Conservation (phyloP, 176 grass and related monocot species). For the Phyllostachys edulis region DNA sequence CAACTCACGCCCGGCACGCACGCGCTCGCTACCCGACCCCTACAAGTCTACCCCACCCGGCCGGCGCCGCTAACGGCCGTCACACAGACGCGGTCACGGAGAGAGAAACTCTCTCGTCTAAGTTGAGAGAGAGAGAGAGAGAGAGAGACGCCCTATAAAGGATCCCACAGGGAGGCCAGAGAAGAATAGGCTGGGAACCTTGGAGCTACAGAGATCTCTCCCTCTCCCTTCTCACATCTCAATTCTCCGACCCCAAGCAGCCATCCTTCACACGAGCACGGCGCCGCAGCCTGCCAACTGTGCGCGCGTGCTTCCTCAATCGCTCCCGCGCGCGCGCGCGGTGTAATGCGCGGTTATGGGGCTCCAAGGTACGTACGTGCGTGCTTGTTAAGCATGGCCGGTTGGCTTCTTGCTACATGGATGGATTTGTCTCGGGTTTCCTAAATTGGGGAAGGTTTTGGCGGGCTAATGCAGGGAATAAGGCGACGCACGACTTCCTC, state of each 20-base stretch:
- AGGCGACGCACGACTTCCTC: slow-evolving; percentile 84
- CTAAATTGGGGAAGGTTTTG: not conserved
- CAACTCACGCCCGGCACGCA: slow-evolving; percentile 44
- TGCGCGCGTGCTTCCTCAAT: not conserved
- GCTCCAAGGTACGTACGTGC: slow-evolving; percentile 63
- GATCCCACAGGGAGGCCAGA: not conserved
- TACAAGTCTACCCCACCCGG: not conserved
- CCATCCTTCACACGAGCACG: not conserved
- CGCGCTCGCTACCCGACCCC: slow-evolving; percentile 30
- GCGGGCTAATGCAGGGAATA: slow-evolving; percentile 50
- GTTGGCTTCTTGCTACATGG: not conserved
- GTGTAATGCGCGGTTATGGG: slow-evolving; percentile 59
- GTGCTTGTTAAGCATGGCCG: not conserved
- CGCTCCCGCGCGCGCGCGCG: not conserved
- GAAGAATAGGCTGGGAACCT: not conserved
- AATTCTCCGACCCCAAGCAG: not conserved
- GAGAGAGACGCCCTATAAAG: slow-evolving; percentile 39
- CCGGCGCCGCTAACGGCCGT: slow-evolving; percentile 22
- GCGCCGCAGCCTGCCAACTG: not conserved
- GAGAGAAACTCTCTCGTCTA: not conserved
- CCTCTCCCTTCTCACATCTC: not conserved
- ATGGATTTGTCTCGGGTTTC: not conserved
- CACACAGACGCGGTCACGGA: slow-evolving; percentile 23
- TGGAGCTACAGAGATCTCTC: not conserved
- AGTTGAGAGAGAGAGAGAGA: not conserved